These are phyloP conservation scores for Colletotrichum tropicale DNA, from an alignment of 2,329 filamentous ascomycete species.

Conservation along the genomic window DNA sequence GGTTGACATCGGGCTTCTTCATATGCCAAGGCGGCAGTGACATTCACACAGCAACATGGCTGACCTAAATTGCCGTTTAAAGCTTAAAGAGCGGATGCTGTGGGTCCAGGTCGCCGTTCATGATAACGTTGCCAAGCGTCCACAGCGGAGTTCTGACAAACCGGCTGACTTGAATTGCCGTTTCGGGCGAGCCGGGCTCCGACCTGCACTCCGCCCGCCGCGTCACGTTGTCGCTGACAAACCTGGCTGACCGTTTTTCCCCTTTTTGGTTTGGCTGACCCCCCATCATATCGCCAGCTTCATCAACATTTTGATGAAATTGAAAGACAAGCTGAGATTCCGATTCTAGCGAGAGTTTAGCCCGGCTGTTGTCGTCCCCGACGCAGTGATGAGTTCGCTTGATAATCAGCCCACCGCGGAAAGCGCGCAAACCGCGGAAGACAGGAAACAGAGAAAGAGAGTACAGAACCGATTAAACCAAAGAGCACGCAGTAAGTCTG, in stretches of 20 bases:
- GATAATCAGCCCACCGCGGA: background rate
- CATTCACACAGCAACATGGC: background rate
- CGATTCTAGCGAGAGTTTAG: background rate
- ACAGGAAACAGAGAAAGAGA: conserved; percentile 7
- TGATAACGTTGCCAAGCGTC: background rate
- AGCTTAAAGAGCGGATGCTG: background rate
- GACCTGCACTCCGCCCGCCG: background rate
- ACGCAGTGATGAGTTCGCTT: background rate
- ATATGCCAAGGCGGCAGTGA: background rate
- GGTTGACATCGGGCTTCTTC: background rate
- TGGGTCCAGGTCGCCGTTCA: background rate
- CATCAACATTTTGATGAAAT: background rate
- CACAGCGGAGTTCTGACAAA: background rate
- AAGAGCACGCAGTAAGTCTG: conserved; percentile 11
- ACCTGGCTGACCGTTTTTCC: background rate
- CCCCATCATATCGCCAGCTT: background rate
- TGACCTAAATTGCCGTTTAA: background rate
- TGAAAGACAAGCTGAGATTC: background rate
- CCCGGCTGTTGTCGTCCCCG: background rate
- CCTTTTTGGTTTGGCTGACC: background rate
- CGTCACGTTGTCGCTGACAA: background rate
- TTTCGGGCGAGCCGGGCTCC: background rate
- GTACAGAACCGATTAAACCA: conserved; percentile 15
- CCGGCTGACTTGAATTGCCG: background rate
- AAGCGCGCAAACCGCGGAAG: background rate